Conservation (phyloP, 306 rosid species). For the Adenanthera pavonina region DNA sequence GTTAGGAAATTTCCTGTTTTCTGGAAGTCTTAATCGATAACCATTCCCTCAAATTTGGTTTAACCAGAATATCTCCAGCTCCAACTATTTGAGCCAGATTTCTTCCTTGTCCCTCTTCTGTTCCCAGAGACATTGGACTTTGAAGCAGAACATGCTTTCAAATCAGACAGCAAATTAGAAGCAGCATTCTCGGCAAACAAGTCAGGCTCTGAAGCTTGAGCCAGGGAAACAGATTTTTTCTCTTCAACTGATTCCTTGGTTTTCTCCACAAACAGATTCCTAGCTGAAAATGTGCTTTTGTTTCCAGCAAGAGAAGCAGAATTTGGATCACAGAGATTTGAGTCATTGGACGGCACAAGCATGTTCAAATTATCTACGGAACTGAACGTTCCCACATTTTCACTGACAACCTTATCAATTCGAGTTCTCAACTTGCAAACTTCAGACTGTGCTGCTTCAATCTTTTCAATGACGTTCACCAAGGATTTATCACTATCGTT, state of each 20-base stretch:
- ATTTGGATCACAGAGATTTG: slow-evolving; percentile 37
- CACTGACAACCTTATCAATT: slow-evolving; percentile 54
- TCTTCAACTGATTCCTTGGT: slow-evolving; percentile 43
- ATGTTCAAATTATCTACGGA: slow-evolving; percentile 44
- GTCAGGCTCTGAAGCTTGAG: slow-evolving; percentile 46
- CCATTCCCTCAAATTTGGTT: slow-evolving; percentile 23
- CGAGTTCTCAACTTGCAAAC: slow-evolving; percentile 58
- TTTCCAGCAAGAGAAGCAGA: slow-evolving; percentile 39
- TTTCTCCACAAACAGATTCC: slow-evolving; percentile 32
- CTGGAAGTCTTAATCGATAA: neutral
- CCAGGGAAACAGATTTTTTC: slow-evolving; percentile 36
- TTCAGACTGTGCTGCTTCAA: slow-evolving; percentile 57
- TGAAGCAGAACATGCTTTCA: slow-evolving; percentile 40
- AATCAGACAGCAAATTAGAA: slow-evolving; percentile 37
- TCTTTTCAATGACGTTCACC: slow-evolving; percentile 48
- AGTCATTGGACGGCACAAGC: slow-evolving; percentile 42
- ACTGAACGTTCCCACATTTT: slow-evolving; percentile 50
- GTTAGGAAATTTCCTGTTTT: slow-evolving; percentile 12
- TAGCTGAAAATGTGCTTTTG: slow-evolving; percentile 35
- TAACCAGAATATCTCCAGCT: slow-evolving; percentile 7
- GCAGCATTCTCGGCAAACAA: slow-evolving; percentile 38
- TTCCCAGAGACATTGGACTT: slow-evolving; percentile 48
- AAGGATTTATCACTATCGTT: slow-evolving; percentile 51
- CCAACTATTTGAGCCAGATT: slow-evolving; percentile 39
- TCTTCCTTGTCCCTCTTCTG: slow-evolving; percentile 57